Evolutionary conservation across 2,329 filamentous ascomycete genomes (phyloP), one percentile per base, ranked within the genome.

Genomic region (Nigrograna mackinnonii): DNA sequence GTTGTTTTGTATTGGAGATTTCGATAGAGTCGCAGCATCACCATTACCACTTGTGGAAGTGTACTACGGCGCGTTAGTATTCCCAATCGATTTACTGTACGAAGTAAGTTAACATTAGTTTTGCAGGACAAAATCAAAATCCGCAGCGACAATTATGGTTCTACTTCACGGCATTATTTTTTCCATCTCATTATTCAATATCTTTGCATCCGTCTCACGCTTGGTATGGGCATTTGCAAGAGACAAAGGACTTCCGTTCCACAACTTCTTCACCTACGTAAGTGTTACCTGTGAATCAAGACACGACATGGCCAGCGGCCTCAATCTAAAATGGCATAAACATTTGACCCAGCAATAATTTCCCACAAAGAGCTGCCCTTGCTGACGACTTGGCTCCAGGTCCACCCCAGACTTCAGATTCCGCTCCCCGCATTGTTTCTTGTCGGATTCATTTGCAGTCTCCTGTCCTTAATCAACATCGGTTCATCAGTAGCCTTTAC

Each of bases 201-300:
- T 53, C 56, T 57, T 60, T 47, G 26, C 64, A 34, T 60, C 61
- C 22, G 57, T 65, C 35, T 54, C 61, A 30, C 60, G 66, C n/a
- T 62, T 68, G 43, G 60, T 58, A n/a, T 69, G 62, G 55, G 62
- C 65, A 2, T 69, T 69, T 39, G 65, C 65, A 18, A 53, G 66
- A 39, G 65, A 69, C 37, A 41, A 58, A 3, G 66, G 65, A 6
- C 48, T 69, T 3, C 65, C 66, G 1, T 66, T 67, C 35, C 58
- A 52, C 37, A 37, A 41, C 30, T 64, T 58, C 58, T 28, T 28
- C 24, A 28, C 24, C 24, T 28, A 28, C 24, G 24, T 28, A 28
- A 9, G 24, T 28, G n/a, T 9, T n/a, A 9, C 24, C 24, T n/a
- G n/a, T n/a, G n/a, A n/a, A n/a, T n/a, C n/a, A n/a, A n/a, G n/a